These are phyloP conservation scores for Obba rivulosa DNA, from an alignment of 768 basidiomycete genomes.

Conservation along the genomic window DNA sequence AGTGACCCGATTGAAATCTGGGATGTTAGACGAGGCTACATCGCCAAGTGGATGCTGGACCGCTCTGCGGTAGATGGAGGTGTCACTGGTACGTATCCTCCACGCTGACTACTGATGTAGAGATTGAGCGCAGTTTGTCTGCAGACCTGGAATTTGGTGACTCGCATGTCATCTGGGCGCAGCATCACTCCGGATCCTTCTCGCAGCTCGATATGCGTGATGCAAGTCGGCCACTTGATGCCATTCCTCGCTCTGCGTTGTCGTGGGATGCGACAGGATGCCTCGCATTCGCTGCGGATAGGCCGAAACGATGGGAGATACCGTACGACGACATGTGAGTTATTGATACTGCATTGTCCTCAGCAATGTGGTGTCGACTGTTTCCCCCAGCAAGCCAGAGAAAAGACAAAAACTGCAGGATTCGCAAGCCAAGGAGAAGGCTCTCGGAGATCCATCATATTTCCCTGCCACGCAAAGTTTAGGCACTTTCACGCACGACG, in stretches of 20 bases:
- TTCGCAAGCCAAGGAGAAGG: conserved; percentile 40
- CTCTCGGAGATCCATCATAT: conserved; percentile 52
- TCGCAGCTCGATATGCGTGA: conserved; percentile 73
- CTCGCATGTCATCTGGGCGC: conserved; percentile 67
- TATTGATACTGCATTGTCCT: neutral
- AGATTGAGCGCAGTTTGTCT: neutral
- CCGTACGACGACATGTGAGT: conserved; percentile 81
- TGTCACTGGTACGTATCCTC: conserved; percentile 56
- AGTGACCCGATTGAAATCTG: conserved; percentile 75
- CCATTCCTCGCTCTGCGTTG: conserved; percentile 54
- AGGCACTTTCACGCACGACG: conserved; percentile 42
- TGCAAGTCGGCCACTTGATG: conserved; percentile 58
- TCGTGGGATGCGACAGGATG: conserved; percentile 66
- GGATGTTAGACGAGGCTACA: conserved; percentile 78
- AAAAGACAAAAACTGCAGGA: conserved; percentile 16
- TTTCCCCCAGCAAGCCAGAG: conserved; percentile 29
- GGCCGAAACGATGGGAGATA: conserved; percentile 48
- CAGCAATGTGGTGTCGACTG: neutral
- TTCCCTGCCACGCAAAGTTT: conserved; percentile 50
- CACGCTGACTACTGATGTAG: neutral
- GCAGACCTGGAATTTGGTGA: conserved; percentile 67
- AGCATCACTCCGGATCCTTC: conserved; percentile 72
- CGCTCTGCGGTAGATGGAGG: conserved; percentile 65
- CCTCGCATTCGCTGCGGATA: conserved; percentile 62
- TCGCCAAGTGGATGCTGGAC: conserved; percentile 77